Evolutionary conservation across 1,284 basidiomycete species (phyloP), one percentile per base, ranked within the genome.

Genomic region (Pseudozyma tsukubaensis): DNA sequence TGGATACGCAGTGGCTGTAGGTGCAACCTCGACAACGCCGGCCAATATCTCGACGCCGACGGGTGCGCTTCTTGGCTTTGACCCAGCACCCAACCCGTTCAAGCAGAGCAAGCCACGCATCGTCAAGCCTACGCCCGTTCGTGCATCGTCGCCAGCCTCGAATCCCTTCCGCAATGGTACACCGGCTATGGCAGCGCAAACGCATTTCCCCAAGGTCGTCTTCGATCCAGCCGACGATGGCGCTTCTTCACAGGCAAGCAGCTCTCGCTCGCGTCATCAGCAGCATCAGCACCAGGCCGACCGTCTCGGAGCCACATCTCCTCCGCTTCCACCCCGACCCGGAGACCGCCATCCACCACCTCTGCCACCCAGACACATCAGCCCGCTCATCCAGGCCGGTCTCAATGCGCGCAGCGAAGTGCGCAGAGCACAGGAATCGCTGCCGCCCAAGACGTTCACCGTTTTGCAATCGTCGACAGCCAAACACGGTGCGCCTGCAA

Each of bases 401-500:
- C 72, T 84, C 43, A 77, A 81, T 39, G 83, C 83, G 2, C 72
- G 79, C 39, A 75, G 66, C 56, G 77, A 84, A 53, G 81, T 83
- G 29, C 77, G 77, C 51, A 69, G 70, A 14, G 77, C 76, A 3
- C 68, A 83, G 48, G 76, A 82, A 48, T 77, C 76, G 21, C 64
- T 80, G 44, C 83, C 82, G 24, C 83, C 83, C 42, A 84, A 84
- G 54, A 83, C 82, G 0, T 84, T 81, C 43, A 84, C 78, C 4
- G 82, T 83, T 7, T 55, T 84, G 32, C 81, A 83, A 48, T 77
- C 77, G 29, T 79, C 77, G 1, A 64, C 69, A 12, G 58, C 65
- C 36, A 65, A 60, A 19, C 73, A 74, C 40, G 67, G 65, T 43
- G 71, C 34, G 32, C 62, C 40, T 10, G 55, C 54, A 32, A 61